Base-by-base conservation (phyloP, 345 rosid genomes). In the Excoecaria cochinchinensis region DNA sequence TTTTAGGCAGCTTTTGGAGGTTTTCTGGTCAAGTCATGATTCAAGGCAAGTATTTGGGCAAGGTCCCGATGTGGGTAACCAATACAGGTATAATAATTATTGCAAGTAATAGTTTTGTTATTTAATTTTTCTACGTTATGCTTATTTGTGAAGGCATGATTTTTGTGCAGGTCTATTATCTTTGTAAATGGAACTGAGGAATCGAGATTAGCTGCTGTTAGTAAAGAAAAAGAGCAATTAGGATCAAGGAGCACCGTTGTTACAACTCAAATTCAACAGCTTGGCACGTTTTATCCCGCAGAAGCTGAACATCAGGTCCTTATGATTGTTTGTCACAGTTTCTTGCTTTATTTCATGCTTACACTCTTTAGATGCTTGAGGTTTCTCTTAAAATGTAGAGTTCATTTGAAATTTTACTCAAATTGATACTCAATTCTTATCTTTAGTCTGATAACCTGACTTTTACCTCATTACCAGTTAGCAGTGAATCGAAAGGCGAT, bases 51-150 rank as follows among this genome's bases (percentile, higher is more conserved):
- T 89, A 7, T 91, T 90, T 84, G 98, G 99, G 36, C 97, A 95
- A 79, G 99, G 98, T 79, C 99, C 98, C 74, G 99, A 95, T 79
- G 98, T 93, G 40, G 99, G 99, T 66, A 79, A 79, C 70, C 98
- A 95, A 55, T 95, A 95, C 86, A 95, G 98, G 99, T 91, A 78
- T 7, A 4, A 40, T 63, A 46, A 10, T n/a, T 1, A 56, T 24
- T 19, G 31, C 16, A 6, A 12, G 0, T 6, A 8, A n/a, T 25
- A 5, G n/a, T 0, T 36, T 56, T 56, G 10, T 46, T 39, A 6
- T 62, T 40, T 70, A 0, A 7, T 25, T 39, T 24, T 15, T 36
- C 13, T 1, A 4, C 11, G 16, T 19, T 0, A 7, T 57, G 1
- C 3, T 40, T 39, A 16, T 47, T 13, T 59, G 65, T 74, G 59